Evolutionary conservation across 2,329 filamentous ascomycete species (phyloP), one percentile per base, ranked within the genome.

Genomic region (Botrytis fragariae): DNA sequence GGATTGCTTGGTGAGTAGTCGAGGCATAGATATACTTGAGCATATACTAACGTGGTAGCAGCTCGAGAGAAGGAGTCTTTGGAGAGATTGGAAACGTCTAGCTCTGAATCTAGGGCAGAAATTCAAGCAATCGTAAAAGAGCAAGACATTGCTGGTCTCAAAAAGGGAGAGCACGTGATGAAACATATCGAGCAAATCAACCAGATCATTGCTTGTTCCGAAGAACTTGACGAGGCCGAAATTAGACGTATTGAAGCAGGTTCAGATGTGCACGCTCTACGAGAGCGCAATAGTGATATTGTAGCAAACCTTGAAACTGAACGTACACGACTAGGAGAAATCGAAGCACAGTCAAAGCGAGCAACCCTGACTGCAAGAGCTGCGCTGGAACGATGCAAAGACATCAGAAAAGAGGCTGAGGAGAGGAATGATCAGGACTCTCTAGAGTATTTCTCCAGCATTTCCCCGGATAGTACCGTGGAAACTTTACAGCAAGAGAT

Each of bases 221-320:
- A 91, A 63, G 87, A 87, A 22, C 83, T 93, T 18, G 82, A 95
- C 25, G 90, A 95, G 78, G 89, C 88, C 2, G 88, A 93, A 77
- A 86, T 98, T 62, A 86, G 90, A 74, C 84, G 88, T 0, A 87
- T 97, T 44, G 96, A 99, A 84, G 95, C 94, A 1, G 82, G 86
- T n/a, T 98, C 94, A 0, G 96, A 99, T 78, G 82, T 92, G 4
- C 86, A 89, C 62, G 88, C 88, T 9, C 85, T 98, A n/a, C 88
- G 89, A 77, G 84, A 84, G 25, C 90, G 90, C 73, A 93, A 94
- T 77, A 78, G 81, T 14, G 85, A 88, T 65, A 88, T 94, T 73
- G 85, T 86, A 72, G 79, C 84, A 60, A 82, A 83, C 61, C 84
- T 92, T 6, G 84, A 87, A 35, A 80, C 82, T 16, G 86, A 84